Conservation (phyloP, 2,329 filamentous ascomycete genomes). For the Nemania sp. region DNA sequence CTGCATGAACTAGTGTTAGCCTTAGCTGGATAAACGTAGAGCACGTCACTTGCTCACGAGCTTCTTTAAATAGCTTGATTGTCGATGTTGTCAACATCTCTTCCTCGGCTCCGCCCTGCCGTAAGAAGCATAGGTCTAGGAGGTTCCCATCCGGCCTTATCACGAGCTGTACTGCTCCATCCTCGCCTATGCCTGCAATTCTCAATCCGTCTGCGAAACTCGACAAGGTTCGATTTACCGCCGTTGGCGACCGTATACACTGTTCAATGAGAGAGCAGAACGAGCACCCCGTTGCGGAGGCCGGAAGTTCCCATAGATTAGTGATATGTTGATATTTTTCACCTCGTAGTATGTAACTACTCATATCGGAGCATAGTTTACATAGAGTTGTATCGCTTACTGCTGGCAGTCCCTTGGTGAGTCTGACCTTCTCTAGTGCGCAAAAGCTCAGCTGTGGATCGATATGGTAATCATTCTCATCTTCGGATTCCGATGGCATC, state of each 20-base stretch:
- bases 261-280: conserved; percentile 20
- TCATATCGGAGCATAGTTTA: conserved; percentile 6
- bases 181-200: conserved; percentile 12
- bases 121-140: conserved; percentile 6
- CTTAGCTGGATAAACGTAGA: not conserved
- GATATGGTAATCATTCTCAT: conserved; percentile 8
- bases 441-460: conserved; percentile 3
- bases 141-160: conserved; percentile 8
- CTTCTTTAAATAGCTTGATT: conserved; percentile 13
- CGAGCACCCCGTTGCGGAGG: not conserved
- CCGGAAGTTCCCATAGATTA: conserved; percentile 11
- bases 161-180: conserved; percentile 5
- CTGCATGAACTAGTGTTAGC: conserved; percentile 2
- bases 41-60: not conserved
- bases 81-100: conserved; percentile 19
- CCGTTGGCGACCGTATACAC: conserved; percentile 18
- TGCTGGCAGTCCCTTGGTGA: not conserved
- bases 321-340: not conserved
- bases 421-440: conserved; percentile 12
- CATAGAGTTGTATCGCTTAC: not conserved
- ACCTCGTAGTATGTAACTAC: not conserved
- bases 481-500: not conserved
- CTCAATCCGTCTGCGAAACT: conserved; percentile 8
- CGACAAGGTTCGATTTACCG: not conserved
- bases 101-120: conserved; percentile 6